phyloP scores from a whole-genome alignment of 768 basidiomycete genomes.

The Hydnomerulius pinastri region DNA sequence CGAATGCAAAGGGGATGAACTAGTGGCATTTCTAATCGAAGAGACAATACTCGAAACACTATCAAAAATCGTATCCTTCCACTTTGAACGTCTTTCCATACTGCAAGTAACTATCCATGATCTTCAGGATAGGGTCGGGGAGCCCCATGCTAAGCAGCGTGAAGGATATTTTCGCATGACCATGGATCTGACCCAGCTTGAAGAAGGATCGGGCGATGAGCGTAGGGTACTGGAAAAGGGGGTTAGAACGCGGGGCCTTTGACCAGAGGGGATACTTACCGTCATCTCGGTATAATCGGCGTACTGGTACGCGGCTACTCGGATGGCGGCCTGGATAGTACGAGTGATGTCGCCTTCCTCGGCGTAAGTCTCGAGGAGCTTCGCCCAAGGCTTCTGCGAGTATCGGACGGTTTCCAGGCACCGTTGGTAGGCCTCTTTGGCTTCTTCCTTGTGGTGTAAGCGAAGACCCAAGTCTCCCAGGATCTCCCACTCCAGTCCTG shows the following conservation, averaged over 20 bases:
- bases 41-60: background rate
- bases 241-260: background rate
- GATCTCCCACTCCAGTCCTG: constrained; percentile 97
- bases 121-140: constrained; percentile 85
- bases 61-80: constrained; percentile 79
- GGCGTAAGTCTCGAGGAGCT: constrained; percentile 94
- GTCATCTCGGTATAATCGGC: constrained; percentile 89
- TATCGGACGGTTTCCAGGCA: constrained; percentile 88
- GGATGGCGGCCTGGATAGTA: constrained; percentile 87
- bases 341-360: constrained; percentile 94
- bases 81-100: constrained; percentile 89
- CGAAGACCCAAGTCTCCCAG: constrained; percentile 91
- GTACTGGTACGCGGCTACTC: constrained; percentile 90
- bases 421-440: constrained; percentile 96
- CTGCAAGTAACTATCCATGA: constrained; percentile 89
- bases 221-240: constrained; percentile 72
- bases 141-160: constrained; percentile 93
- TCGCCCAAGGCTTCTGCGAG: constrained; percentile 89
- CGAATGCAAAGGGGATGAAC: constrained; percentile 7
- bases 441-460: constrained; percentile 97
- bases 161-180: constrained; percentile 91
- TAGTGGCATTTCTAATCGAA: constrained; percentile 2
- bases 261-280: constrained; percentile 45
- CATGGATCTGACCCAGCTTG: constrained; percentile 92
- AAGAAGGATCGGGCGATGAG: constrained; percentile 88